Percentiles rank a stretch among this genome's conserved stretches.
Conservation (phyloP, 345 rosid species). For the Citrus medica region DNA sequence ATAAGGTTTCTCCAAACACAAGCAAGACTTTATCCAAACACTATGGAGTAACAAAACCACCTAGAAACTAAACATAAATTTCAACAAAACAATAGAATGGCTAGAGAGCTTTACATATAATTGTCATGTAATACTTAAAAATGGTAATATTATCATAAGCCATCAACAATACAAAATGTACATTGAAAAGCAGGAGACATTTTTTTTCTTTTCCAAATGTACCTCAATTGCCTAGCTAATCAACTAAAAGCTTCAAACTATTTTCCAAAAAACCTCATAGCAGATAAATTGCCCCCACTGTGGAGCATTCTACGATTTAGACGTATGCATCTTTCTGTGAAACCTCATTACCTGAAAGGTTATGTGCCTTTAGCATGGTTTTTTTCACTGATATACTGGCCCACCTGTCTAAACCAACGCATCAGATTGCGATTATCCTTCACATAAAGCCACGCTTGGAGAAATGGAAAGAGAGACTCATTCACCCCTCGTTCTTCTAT, state of each 20-base stretch:
- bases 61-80: background rate
- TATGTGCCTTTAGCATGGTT: constrained; percentile 13
- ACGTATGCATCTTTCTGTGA: background rate
- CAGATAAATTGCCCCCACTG: background rate
- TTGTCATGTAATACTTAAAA: background rate
- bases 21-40: background rate
- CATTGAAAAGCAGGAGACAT: background rate
- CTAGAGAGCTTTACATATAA: background rate
- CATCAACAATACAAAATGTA: background rate
- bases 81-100: background rate
- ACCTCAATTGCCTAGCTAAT: background rate
- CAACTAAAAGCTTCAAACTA: background rate
- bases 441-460: constrained; percentile 91
- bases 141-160: background rate
- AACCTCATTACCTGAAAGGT: background rate
- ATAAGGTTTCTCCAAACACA: background rate
- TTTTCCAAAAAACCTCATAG: background rate
- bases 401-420: constrained; percentile 85
- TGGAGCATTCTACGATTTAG: background rate
- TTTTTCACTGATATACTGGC: constrained; percentile 47
- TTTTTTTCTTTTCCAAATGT: background rate
- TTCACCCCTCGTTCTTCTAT: constrained; percentile 82
- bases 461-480: constrained; percentile 77
- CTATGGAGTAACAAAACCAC: background rate
- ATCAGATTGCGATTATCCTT: constrained; percentile 74